Evolutionary conservation across 2,329 filamentous ascomycete genomes (phyloP).

Genomic region (Corinectria fuckeliana): DNA sequence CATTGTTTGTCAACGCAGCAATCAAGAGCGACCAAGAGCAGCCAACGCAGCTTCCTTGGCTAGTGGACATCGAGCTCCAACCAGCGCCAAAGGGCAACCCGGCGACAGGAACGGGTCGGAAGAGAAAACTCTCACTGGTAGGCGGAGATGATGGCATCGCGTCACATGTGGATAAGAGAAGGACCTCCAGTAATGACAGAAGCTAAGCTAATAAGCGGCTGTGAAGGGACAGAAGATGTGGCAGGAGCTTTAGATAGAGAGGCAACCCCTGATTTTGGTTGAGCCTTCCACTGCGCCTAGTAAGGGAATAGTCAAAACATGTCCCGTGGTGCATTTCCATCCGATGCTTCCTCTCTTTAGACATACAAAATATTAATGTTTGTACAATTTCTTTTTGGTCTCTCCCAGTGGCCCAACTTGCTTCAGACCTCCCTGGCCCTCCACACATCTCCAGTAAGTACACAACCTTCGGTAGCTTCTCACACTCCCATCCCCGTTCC

Average conservation of each 20-base stretch:
- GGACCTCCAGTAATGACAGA: neutral
- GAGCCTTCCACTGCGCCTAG: neutral
- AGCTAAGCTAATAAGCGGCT: neutral
- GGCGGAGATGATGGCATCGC: neutral
- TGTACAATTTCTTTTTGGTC: neutral
- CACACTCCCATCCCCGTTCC: neutral
- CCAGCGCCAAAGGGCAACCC: neutral
- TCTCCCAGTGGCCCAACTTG: neutral
- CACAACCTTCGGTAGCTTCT: neutral
- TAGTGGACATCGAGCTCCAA: conserved; percentile 25
- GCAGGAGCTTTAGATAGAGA: neutral
- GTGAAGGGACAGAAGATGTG: neutral
- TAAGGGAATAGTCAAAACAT: neutral
- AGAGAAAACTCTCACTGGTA: neutral
- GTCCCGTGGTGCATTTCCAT: neutral
- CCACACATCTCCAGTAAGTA: neutral
- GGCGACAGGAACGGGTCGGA: neutral
- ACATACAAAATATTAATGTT: neutral
- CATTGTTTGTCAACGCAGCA: conserved; percentile 33
- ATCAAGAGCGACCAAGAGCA: neutral
- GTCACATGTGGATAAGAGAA: neutral
- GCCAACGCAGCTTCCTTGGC: conserved; percentile 20
- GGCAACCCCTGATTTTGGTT: neutral
- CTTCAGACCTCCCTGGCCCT: neutral
- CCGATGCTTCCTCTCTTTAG: neutral